A percentile compares a stretch with the other conserved stretches of the same genome.
Evolutionary conservation across 768 basidiomycete species (phyloP).

Genomic region (Lactarius vividus): DNA sequence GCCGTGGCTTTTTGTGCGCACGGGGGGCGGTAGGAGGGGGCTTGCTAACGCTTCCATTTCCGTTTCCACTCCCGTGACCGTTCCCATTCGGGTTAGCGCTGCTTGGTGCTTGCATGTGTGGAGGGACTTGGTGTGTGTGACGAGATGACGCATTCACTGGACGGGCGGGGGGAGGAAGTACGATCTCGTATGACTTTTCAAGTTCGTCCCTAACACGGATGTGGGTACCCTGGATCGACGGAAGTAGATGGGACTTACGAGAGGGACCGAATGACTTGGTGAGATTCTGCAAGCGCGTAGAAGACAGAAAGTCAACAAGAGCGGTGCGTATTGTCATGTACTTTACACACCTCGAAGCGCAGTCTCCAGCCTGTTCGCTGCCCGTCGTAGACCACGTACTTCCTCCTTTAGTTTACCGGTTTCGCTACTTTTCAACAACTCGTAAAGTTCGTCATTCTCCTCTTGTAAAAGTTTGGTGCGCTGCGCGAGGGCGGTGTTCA

Average conservation of each 20-base stretch:
- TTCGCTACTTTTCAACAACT: conserved; percentile 68
- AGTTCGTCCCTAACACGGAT: conserved; percentile 58
- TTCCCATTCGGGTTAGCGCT: conserved; percentile 32
- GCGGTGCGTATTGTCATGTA: conserved; percentile 14
- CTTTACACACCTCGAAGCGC: conserved; percentile 66
- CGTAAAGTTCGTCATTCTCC: conserved; percentile 85
- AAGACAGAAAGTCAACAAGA: conserved; percentile 9
- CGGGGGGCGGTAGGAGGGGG: conserved; percentile 76
- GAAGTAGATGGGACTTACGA: conserved; percentile 52
- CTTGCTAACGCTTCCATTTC: conserved; percentile 39
- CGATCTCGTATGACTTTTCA: conserved; percentile 70
- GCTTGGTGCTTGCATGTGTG: conserved; percentile 29
- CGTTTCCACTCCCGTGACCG: conserved; percentile 29
- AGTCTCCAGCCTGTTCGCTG: conserved; percentile 65
- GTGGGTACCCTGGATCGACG: conserved; percentile 17
- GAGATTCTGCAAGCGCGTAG: conserved; percentile 56
- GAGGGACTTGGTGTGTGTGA: conserved; percentile 41
- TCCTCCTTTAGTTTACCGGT: conserved; percentile 82
- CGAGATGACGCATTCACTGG: conserved; percentile 41
- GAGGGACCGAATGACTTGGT: conserved; percentile 63
- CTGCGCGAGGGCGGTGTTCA: conserved; percentile 72
- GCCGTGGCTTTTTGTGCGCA: conserved; percentile 74
- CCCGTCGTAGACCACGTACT: conserved; percentile 62
- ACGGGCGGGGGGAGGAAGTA: conserved; percentile 46
- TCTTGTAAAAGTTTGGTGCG: conserved; percentile 71